Evolutionary conservation across 176 grass and related monocot species (phyloP), one percentile per base, ranked within the genome.

Genomic region (Secale cereale): DNA sequence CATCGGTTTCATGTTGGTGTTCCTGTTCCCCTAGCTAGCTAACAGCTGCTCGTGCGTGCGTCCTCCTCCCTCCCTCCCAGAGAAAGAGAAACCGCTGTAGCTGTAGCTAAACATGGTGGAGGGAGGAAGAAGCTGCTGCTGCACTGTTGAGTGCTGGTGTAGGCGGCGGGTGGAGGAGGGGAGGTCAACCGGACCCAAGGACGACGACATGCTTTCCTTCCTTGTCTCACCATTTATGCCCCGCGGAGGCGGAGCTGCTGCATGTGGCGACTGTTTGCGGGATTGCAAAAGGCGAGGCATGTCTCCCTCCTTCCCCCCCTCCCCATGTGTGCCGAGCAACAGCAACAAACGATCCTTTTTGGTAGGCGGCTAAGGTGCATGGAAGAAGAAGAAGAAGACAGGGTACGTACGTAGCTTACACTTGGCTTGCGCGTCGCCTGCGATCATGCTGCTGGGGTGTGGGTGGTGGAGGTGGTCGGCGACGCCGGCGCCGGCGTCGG

Each of bases 191-290:
- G 25, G 59, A 14, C 41, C 41, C 41, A 43, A 14, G 82, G 78
- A 78, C 36, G 41, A 4, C 74, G 78, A 74, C 68, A 74, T 71
- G 54, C 68, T 30, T 62, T 22, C 71, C 84, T 61, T 88, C 81
- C 86, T 88, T 89, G 73, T 89, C 86, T 74, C 90, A 66, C 86
- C 86, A 96, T 91, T 87, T 89, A 72, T 90, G 77, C 76, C 46
- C 65, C 43, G 30, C 56, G 32, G 82, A 62, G 48, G 30, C 56
- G 32, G 82, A 62, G 48, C 48, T 52, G 65, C 71, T 71, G 86
- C 81, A 92, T 83, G 85, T 86, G 87, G 71, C 78, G 72, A 92
- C 86, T 80, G 68, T 87, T 71, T 39, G 85, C 3, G 59, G 65
- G 29, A 64, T 50, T 82, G 73, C 66, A 88, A 96, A 93, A 91